Base-by-base conservation (phyloP, 148 eudicot genomes). In the Arbutus unedo region DNA sequence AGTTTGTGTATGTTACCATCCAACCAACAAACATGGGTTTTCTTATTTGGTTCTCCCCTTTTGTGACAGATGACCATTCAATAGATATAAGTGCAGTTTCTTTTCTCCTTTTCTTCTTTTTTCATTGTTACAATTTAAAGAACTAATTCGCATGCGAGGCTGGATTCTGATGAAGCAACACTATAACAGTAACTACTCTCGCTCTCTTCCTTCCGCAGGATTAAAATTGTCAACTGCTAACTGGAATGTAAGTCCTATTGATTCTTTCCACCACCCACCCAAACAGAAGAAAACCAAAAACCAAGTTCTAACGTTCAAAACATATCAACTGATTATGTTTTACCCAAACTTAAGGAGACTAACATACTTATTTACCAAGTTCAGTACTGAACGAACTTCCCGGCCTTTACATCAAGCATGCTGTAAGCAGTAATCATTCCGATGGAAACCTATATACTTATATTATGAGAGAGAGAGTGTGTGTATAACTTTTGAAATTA, bases 101-200 rank as follows among this genome's bases (percentile, higher is more conserved):
- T 57, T 57, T 57, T 21, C 64, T 55, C 59, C 59, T 55, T 55
- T 55, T 6, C 6, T 55, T 6, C 6, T 59, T 57, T 59, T 59
- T 59, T 8, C 64, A 59, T 6, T 59, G 64, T 59, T 19, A 19
- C 51, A 8, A 44, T 0, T 41, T n/a, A 5, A 49, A 9, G 41
- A 47, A 47, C 41, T 21, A n/a, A 7, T 1, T 21, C 10, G 15
- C 15, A 6, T 25, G 15, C 41, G 49, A 23, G 41, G n/a, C 43
- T 41, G 47, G 47, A 68, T 68, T 68, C 73, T 67, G 44, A 13
- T 25, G 73, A 67, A 67, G 73, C 73, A 64, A 11, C 73, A 67
- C 73, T 13, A 4, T 11, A 67, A 38, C 18, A 67, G 73, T 67
- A 31, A 67, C 45, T 31, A 38, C 44, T 67, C 23, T 31, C 38